Percentiles rank a stretch among this genome's conserved stretches.
Evolutionary conservation across 2,329 filamentous ascomycete species (phyloP).

Genomic region (Trichoderma cornu-damae): DNA sequence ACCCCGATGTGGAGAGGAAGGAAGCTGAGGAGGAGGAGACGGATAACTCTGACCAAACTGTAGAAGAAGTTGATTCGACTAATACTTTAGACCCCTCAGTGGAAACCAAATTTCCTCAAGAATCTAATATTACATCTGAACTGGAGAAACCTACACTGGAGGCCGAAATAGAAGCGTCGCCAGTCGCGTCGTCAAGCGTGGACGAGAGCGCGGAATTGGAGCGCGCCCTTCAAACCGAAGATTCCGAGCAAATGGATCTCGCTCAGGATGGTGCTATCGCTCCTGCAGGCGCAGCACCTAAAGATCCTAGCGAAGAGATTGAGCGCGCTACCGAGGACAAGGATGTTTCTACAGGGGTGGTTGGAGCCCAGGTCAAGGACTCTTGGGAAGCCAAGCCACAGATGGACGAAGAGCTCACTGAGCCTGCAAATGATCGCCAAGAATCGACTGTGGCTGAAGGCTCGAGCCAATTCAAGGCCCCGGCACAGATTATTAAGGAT

Average conservation of each 20-base stretch:
- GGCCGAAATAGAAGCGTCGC: background rate
- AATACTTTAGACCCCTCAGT: slow-evolving; percentile 19
- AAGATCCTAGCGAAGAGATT: background rate
- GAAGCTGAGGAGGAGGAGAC: slow-evolving; percentile 34
- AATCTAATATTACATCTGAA: slow-evolving; percentile 15
- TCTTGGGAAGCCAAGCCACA: background rate
- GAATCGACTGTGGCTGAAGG: background rate
- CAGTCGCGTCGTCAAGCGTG: slow-evolving; percentile 28
- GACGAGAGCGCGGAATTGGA: slow-evolving; percentile 28
- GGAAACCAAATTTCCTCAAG: slow-evolving; percentile 15
- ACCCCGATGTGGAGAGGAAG: slow-evolving; percentile 22
- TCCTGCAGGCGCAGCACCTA: background rate
- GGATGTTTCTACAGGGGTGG: slow-evolving; percentile 1
- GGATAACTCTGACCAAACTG: slow-evolving; percentile 27
- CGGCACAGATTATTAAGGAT: background rate
- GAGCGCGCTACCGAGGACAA: background rate
- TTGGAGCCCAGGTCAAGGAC: background rate
- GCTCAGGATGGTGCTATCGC: slow-evolving; percentile 12
- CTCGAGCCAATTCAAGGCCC: background rate
- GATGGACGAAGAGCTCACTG: background rate
- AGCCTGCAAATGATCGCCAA: background rate
- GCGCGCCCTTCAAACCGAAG: slow-evolving; percentile 9
- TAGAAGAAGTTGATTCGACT: slow-evolving; percentile 18
- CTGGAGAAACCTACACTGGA: slow-evolving; percentile 11
- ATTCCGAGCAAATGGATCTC: slow-evolving; percentile 10